Base-by-base conservation (phyloP, 331 rosid genomes). In the Malus hybrid region DNA sequence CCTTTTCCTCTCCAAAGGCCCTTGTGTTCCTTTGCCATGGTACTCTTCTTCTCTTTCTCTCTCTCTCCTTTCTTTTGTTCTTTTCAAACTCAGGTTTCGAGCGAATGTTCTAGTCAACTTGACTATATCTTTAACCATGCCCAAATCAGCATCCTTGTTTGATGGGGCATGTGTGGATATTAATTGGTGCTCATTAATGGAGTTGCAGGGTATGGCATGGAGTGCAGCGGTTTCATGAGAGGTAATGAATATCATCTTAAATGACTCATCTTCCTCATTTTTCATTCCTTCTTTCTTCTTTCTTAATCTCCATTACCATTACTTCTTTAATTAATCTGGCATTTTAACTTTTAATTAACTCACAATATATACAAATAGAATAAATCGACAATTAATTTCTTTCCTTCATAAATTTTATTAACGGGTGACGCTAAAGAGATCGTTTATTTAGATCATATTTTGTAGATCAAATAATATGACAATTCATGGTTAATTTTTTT, bases 11-110 rank as follows among this genome's bases (percentile, higher is more conserved):
- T 63, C 93, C 96, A 0, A 87, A 84, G 79, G 96, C 91, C 50
- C 85, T 94, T 20, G 87, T 94, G 44, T 94, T 94, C 83, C 96
- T 94, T 36, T 92, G 99, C 75, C 99, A 92, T 50, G 97, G 99
- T 90, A 60, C 27, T 72, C 70, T 65, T 67, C 48, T 67, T 28
- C 67, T 36, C 70, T 73, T 32, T 33, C 22, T 73, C 36, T 33
- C 22, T 20, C 27, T 76, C 48, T 77, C 11, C 52, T 36, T 29
- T 22, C 44, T 75, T 18, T 16, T 11, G 12, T 5, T 64, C 44
- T 10, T 3, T 10, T 42, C 48, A 42, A 10, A 42, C 5, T 42
- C 1, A 14, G 48, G 5, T 3, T 9, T 39, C 13, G 46, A 39
- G 46, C 46, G 46, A 10, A 39, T 39, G 13, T 10, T 39, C 1